Evolutionary conservation across 2,329 filamentous ascomycete species (phyloP).

Genomic region (Stagonosporopsis rhizophila): DNA sequence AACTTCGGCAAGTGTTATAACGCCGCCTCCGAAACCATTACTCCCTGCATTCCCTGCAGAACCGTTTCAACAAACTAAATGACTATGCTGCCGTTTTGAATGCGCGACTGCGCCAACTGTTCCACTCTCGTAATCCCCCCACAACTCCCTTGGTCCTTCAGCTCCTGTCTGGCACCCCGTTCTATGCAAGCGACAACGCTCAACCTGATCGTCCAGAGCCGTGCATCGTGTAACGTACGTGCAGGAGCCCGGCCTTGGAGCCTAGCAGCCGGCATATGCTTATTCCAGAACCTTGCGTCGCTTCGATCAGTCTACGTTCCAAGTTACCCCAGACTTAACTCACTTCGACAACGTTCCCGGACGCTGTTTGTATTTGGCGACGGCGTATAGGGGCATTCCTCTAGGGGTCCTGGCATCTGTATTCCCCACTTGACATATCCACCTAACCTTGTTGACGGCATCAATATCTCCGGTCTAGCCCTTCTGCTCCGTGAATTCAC

Average conservation of each 20-base stretch:
- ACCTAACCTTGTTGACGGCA: neutral
- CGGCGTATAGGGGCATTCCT: neutral
- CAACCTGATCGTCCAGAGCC: neutral
- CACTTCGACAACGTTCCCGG: neutral
- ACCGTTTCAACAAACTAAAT: neutral
- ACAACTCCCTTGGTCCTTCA: neutral
- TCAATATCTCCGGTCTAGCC: neutral
- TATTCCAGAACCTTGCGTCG: constrained; percentile 17
- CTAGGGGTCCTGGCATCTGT: neutral
- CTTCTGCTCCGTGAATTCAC: neutral
- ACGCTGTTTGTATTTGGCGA: neutral
- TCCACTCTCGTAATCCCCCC: neutral
- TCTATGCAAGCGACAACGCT: neutral
- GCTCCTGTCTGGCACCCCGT: neutral
- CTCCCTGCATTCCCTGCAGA: neutral
- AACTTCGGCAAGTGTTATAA: constrained; percentile 1
- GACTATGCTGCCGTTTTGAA: neutral
- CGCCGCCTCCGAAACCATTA: neutral
- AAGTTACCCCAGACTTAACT: neutral
- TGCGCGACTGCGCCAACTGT: constrained; percentile 1
- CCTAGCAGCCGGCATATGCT: constrained; percentile 7
- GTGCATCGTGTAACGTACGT: constrained; percentile 6
- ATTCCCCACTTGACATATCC: neutral
- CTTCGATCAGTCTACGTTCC: neutral
- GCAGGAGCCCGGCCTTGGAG: neutral